Evolutionary conservation across 257 asterid genomes (phyloP).

Genomic region (Przewalskia tangutica): DNA sequence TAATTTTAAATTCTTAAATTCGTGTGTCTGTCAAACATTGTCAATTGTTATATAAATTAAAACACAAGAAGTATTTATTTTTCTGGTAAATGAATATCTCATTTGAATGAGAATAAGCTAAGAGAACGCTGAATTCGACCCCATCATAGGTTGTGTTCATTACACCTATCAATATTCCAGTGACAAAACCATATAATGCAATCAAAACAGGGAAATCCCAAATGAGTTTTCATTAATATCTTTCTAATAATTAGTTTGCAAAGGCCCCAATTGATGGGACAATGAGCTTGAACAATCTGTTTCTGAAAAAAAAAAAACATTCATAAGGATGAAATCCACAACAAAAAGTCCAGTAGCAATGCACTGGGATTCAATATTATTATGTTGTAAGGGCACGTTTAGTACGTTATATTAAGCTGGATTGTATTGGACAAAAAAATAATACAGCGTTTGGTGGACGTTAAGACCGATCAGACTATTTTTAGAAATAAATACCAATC

Average conservation of each 20-base stretch:
- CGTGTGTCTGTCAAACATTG: too few relatives aligned
- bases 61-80: too few relatives aligned
- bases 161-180: background rate
- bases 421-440: too few relatives aligned
- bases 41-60: too few relatives aligned
- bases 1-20: too few relatives aligned
- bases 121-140: background rate
- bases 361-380: background rate
- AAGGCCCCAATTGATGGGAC: background rate
- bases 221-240: background rate
- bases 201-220: background rate
- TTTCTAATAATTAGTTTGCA: background rate
- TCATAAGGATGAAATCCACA: background rate
- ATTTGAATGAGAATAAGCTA: too few relatives aligned
- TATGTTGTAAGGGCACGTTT: too few relatives aligned
- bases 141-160: background rate
- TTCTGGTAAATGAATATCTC: too few relatives aligned
- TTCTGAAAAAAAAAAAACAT: background rate
- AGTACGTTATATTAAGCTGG: too few relatives aligned
- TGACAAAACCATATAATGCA: background rate
- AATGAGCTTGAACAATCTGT: background rate
- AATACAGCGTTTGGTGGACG: too few relatives aligned
- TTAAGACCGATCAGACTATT: too few relatives aligned
- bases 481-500: too few relatives aligned
- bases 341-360: background rate